Base-by-base conservation (phyloP, 371 early-diverging fungal genomes). In the Saksenaea oblongispora region DNA sequence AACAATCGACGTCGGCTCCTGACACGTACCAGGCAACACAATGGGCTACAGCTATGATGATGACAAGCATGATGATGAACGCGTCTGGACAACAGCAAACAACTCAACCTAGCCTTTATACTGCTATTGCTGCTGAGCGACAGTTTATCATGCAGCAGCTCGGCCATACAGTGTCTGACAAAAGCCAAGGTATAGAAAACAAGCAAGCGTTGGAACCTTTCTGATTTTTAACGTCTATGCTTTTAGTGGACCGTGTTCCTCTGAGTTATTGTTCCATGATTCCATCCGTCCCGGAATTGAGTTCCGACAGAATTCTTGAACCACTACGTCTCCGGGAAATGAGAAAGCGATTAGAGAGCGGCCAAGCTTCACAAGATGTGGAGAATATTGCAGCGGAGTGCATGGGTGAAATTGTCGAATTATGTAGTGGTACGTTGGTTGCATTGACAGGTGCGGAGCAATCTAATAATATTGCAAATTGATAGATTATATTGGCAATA, bases 401-500 rank as follows among this genome's bases (percentile, higher is more conserved):
- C 28, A 72, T 70, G 67, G 74, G 66, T 9, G 73, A 75, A 51
- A 65, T 75, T 34, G 79, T 75, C 11, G 75, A 75, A 35, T 39
- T 75, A 14, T 75, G 75, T 22, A 75, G 76, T 61, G 75, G 79
- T 75, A 71, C 44, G 65, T 62, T 26, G 5, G n/a, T 26, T 47
- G 8, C 31, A n/a, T 39, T 11, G 10, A 31, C 36, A 37, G 26
- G 34, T 57, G 27, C 13, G 31, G 39, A 7, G 14, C 5, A 18
- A n/a, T 11, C 7, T 13, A 37, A 51, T 24, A 28, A 66, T 44
- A n/a, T n/a, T n/a, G n/a, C n/a, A n/a, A 18, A 34, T 85, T 85
- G 64, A 81, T 87, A 53, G 94, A 94, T 75, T 93, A 93, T 67
- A 90, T 93, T 58, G 94, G 94, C 42, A 94, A 94, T 66, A 90